Evolutionary conservation across 2,329 filamentous ascomycete species (phyloP).

Genomic region (Arthrobotrys pseudoclavata): DNA sequence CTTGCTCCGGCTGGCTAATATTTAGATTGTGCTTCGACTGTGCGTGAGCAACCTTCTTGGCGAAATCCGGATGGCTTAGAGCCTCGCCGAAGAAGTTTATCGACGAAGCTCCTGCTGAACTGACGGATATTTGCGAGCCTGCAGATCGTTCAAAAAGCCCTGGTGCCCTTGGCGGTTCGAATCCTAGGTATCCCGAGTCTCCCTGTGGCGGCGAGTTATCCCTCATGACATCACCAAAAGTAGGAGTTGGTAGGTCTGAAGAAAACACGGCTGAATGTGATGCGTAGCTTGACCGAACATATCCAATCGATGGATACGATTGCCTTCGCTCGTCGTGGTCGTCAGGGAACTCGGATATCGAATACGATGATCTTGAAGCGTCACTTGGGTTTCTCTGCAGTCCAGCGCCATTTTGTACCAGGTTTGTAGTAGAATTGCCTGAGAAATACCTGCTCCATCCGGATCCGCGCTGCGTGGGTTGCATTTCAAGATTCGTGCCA

Average conservation of each 20-base stretch:
- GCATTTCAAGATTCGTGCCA: slow-evolving; percentile 58
- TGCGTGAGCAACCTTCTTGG: slow-evolving; percentile 56
- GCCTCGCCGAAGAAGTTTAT: slow-evolving; percentile 60
- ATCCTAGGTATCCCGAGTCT: slow-evolving; percentile 44
- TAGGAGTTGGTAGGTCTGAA: slow-evolving; percentile 50
- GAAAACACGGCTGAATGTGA: slow-evolving; percentile 55
- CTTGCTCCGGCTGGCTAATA: slow-evolving; percentile 8
- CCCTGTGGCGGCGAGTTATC: slow-evolving; percentile 49
- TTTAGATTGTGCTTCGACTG: slow-evolving; percentile 32
- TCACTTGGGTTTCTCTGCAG: slow-evolving; percentile 55
- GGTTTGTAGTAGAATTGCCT: slow-evolving; percentile 62
- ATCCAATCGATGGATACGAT: slow-evolving; percentile 58
- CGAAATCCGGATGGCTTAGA: slow-evolving; percentile 54
- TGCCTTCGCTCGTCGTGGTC: slow-evolving; percentile 54
- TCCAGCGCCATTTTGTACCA: slow-evolving; percentile 59
- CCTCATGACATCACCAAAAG: slow-evolving; percentile 58
- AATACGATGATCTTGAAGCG: slow-evolving; percentile 57
- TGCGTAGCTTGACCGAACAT: slow-evolving; percentile 56
- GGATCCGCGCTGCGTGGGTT: slow-evolving; percentile 59
- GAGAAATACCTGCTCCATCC: slow-evolving; percentile 64
- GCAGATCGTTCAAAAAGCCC: slow-evolving; percentile 52
- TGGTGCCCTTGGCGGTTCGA: slow-evolving; percentile 56
- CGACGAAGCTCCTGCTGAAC: slow-evolving; percentile 52
- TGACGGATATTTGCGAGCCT: slow-evolving; percentile 56
- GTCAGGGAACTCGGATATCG: slow-evolving; percentile 56